Base-by-base conservation (phyloP, 805 yeast genomes). In the Wilhelminamyces savonicus region DNA sequence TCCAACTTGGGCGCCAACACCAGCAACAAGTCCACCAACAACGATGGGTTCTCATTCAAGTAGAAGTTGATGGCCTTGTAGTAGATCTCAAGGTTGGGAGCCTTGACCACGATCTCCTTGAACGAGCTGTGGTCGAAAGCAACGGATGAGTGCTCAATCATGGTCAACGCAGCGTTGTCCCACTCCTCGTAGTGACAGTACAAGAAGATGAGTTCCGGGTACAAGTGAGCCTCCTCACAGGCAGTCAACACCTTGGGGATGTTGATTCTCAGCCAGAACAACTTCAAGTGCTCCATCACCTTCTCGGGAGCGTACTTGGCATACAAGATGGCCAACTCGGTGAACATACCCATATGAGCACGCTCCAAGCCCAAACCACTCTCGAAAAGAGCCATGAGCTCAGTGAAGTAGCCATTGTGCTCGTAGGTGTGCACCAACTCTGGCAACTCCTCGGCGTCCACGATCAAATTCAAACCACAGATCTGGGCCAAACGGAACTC, bases 281-380 rank as follows among this genome's bases (percentile, higher is more conserved):
- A 68, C 58, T 88, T 88, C 74, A 92, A 72, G 62, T 92, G 97
- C 62, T 92, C 97, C 86, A 85, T 83, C 32, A 94, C 83, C 62
- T 78, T 82, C 29, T 78, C 83, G 17, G 97, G 95, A 39, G 77
- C 75, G 62, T 88, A 92, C 58, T 88, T 90, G 42, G 94, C 74
- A 66, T 90, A 92, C 45, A 92, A 69, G 27, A 84, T 71, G 14
- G 97, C 95, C 47, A 92, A 72, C 61, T 88, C 97, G 8, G 98
- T 92, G 58, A 92, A 92, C 97, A 92, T 90, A 46, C 97, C 98
- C 98, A 92, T 92, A 56, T 92, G 98, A 22, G 98, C 98, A 58
- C 98, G 83, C 69, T 92, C 98, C 45, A 92, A 72, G 24, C 95
- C 94, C 36, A 92, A 72, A 42, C 97, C 97, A 48, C 87, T 90